These are phyloP conservation scores for Aspergillus pseudoviridinutans DNA, from an alignment of 2,329 filamentous ascomycete species.

Conservation along the genomic window DNA sequence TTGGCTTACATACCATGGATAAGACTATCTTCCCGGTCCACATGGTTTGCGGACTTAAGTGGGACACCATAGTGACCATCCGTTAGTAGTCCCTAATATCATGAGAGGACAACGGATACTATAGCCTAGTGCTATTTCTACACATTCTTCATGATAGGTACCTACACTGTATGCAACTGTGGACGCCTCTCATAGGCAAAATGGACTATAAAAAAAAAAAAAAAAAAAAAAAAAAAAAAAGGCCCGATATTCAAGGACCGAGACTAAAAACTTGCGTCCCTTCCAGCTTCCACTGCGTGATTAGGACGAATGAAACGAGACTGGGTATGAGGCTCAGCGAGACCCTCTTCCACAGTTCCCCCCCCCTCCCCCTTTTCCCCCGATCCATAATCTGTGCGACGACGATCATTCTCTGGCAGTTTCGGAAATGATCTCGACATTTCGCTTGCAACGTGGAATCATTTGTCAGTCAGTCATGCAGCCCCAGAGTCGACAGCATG, in stretches of 20 bases:
- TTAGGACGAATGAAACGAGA: not conserved
- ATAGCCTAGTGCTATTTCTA: not conserved
- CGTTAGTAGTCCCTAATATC: not conserved
- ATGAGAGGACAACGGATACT: not conserved
- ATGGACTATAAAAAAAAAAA: too few relatives aligned
- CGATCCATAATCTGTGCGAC: not conserved
- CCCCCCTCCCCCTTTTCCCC: not conserved
- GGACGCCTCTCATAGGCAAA: not conserved
- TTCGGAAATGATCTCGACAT: not conserved
- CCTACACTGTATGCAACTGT: not conserved
- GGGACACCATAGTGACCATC: not conserved
- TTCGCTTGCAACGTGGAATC: not conserved
- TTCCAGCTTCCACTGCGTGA: not conserved
- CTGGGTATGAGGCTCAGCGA: not conserved
- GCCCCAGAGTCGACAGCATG: not conserved
- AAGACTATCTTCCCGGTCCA: not conserved
- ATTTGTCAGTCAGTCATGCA: not conserved
- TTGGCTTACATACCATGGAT: not conserved
- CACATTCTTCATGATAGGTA: not conserved
- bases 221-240: too few relatives aligned
- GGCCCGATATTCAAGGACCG: too few relatives aligned
- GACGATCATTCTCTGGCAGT: not conserved
- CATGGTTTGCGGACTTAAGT: not conserved
- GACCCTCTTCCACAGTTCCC: not conserved
- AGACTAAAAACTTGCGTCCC: not conserved